These are phyloP conservation scores for Diplocarpon rosae DNA, from an alignment of 2,329 filamentous ascomycete species.

Conservation along the genomic window DNA sequence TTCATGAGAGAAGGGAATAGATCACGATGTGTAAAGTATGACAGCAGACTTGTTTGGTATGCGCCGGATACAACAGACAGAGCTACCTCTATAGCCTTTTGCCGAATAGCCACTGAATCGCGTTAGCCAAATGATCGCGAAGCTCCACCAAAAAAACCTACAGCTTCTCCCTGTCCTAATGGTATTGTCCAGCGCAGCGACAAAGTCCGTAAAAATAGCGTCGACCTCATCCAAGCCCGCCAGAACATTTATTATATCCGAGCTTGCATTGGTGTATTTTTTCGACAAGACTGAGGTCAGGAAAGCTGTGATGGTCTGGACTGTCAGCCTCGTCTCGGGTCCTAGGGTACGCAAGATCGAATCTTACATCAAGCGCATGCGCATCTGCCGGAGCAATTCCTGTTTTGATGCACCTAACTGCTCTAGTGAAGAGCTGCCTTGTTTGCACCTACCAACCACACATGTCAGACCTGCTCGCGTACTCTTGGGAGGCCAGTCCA, in stretches of 20 bases:
- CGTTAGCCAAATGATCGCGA: slow-evolving; percentile 19
- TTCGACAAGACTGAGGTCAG: slow-evolving; percentile 73
- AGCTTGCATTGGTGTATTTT: slow-evolving; percentile 88
- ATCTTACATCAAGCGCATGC: slow-evolving; percentile 74
- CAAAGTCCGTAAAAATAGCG: slow-evolving; percentile 77
- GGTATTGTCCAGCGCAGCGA: slow-evolving; percentile 67
- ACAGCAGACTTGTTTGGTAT: slow-evolving; percentile 87
- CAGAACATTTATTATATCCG: slow-evolving; percentile 83
- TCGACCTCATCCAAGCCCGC: slow-evolving; percentile 86
- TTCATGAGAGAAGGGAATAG: slow-evolving; percentile 93
- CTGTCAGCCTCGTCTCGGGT: slow-evolving; percentile 30
- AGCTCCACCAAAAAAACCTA: slow-evolving; percentile 33
- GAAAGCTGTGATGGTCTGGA: slow-evolving; percentile 80
- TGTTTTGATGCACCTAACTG: slow-evolving; percentile 56
- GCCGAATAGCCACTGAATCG: slow-evolving; percentile 56
- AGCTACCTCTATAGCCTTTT: slow-evolving; percentile 70
- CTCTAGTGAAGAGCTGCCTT: slow-evolving; percentile 60
- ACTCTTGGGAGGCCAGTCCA: neutral
- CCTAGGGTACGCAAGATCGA: slow-evolving; percentile 1
- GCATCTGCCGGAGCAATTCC: slow-evolving; percentile 52
- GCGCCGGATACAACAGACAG: slow-evolving; percentile 83
- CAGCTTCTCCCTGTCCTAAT: slow-evolving; percentile 65
- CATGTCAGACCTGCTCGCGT: slow-evolving; percentile 6
- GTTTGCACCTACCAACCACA: slow-evolving; percentile 23
- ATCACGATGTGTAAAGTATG: slow-evolving; percentile 90